These are phyloP conservation scores for Chalciporus piperatoides DNA, from an alignment of 1,284 basidiomycete genomes.

Conservation along the genomic window DNA sequence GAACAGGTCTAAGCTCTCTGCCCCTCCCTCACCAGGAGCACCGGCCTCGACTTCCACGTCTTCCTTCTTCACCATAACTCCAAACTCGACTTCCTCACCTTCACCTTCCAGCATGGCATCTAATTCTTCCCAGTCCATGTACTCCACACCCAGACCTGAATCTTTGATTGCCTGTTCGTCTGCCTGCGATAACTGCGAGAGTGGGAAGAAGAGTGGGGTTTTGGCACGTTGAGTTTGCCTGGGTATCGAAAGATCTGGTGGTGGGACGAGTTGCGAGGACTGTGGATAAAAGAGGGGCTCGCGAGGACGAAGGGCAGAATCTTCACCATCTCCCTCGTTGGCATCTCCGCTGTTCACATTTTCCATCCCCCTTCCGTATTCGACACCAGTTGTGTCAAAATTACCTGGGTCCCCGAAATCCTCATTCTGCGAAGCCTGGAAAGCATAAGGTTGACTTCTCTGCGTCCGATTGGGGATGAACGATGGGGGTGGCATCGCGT, in stretches of 20 bases:
- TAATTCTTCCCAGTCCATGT: conserved; percentile 62
- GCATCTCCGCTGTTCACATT: not conserved
- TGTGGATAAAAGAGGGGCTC: conserved; percentile 30
- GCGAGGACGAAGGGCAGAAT: not conserved
- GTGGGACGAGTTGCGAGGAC: conserved; percentile 22
- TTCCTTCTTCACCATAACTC: conserved; percentile 20
- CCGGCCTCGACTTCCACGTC: not conserved
- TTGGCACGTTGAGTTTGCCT: conserved; percentile 20
- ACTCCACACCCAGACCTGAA: conserved; percentile 60
- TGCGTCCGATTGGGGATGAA: conserved; percentile 17
- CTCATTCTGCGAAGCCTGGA: conserved; percentile 18
- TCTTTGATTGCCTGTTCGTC: conserved; percentile 48
- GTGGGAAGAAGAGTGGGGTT: conserved; percentile 63
- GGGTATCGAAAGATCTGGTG: conserved; percentile 43
- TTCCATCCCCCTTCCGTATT: conserved; percentile 1
- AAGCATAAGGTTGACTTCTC: conserved; percentile 7
- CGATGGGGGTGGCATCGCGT: conserved; percentile 32
- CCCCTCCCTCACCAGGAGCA: conserved; percentile 6
- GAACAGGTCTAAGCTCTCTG: conserved; percentile 35
- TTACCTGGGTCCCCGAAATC: conserved; percentile 17
- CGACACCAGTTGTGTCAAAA: conserved; percentile 2
- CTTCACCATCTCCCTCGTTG: not conserved
- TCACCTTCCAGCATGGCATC: conserved; percentile 62
- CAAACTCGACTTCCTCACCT: conserved; percentile 57
- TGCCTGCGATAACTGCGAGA: conserved; percentile 55